Evolutionary conservation across 2,329 filamentous ascomycete genomes (phyloP).

Genomic region (Aspergillus luchuensis): DNA sequence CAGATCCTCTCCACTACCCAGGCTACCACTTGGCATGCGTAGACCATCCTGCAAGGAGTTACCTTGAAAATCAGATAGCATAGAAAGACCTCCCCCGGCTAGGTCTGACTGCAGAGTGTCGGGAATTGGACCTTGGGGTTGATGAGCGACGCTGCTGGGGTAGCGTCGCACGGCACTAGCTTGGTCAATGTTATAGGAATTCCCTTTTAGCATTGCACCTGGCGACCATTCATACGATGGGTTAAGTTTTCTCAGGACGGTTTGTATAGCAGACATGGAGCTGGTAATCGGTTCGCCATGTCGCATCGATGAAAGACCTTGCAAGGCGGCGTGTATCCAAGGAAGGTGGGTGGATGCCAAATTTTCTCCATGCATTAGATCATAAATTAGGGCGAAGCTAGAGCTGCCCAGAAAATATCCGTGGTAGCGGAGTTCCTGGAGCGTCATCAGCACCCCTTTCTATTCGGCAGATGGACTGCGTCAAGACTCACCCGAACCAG

Average conservation of each 20-base stretch:
- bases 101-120: neutral
- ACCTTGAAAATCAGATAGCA: conserved; percentile 26
- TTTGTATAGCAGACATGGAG: conserved; percentile 36
- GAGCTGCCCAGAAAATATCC: conserved; percentile 49
- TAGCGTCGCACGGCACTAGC: neutral
- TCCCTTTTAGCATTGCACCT: neutral
- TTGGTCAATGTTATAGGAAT: neutral
- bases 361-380: conserved; percentile 45
- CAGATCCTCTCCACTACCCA: conserved; percentile 34
- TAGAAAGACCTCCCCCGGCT: conserved; percentile 2
- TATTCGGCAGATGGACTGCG: too few relatives aligned
- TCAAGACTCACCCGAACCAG: conserved; percentile 40
- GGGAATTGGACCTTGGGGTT: neutral
- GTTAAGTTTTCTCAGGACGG: conserved; percentile 35
- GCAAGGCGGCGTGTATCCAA: conserved; percentile 45
- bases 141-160: neutral
- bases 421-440: conserved; percentile 49
- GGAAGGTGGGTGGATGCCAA: conserved; percentile 43
- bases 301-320: conserved; percentile 42
- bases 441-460: neutral
- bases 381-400: conserved; percentile 46
- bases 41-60: conserved; percentile 24
- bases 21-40: conserved; percentile 25
- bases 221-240: conserved; percentile 33
- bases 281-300: conserved; percentile 30